Evolutionary conservation across 1,284 basidiomycete genomes (phyloP), one percentile per base, ranked within the genome.

Genomic region (Uromyces viciae-fabae): DNA sequence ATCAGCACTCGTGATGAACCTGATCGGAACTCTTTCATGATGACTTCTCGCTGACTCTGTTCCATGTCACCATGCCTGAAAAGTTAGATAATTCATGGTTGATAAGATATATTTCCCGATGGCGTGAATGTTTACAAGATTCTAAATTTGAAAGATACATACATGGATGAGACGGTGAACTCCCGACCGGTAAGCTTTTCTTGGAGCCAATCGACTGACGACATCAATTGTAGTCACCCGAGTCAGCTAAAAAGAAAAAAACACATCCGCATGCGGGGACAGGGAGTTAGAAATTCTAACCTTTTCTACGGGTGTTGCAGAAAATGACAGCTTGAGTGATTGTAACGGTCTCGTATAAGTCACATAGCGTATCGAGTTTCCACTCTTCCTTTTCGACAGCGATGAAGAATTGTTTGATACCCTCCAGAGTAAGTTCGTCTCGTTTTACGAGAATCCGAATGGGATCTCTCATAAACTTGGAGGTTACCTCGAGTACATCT

Each of bases 321-420:
- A 99, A 99, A 85, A 99, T 98, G 86, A 99, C 96, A 38, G 97
- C 96, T 89, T 99, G 97, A 0, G 97, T 99, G 87, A 99, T 99
- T 40, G 97, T 98, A 74, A 99, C 90, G 25, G 96, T 98, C 87
- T 99, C 97, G 88, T 99, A 99, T 54, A 87, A 83, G 87, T 99
- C 97, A 87, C 95, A 98, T 28, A 99, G 89, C 0, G 96, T 99
- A 88, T 99, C 97, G 85, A 98, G 96, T 87, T 99, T 99, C 96
- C 96, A 99, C 85, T 99, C 97, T 87, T 99, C 97, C 89, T 98
- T 98, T 88, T 99, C 97, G 81, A 99, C 96, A 38, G 96, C 96
- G 62, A 99, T 95, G 87, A 98, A 99, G 90, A 99, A 99, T 86
- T 99, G 97, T 87, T 98, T 99, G 89, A 99, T 99, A 33, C 97